Percentiles rank a stretch among this genome's conserved stretches.
Conservation (phyloP, 2,329 filamentous ascomycete genomes). For the Fusarium albidum region DNA sequence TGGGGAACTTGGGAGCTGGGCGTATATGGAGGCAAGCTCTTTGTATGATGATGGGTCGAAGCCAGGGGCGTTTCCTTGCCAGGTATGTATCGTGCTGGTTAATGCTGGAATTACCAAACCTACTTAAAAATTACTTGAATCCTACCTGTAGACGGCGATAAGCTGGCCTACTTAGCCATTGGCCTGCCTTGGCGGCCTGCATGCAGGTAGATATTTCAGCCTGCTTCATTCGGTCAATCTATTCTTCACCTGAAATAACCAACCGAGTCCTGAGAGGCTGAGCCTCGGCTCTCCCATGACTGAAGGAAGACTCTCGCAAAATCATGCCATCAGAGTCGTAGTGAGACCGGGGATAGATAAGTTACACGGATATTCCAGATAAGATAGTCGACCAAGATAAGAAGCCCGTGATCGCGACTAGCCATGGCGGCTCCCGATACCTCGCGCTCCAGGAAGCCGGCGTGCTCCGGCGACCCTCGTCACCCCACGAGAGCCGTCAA, state of each 20-base stretch:
- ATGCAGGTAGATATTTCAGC: neutral
- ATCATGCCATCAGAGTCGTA: conserved; percentile 30
- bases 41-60: neutral
- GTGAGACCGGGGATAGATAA: conserved; percentile 2
- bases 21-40: neutral
- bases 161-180: too few species aligned
- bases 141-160: too few species aligned
- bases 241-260: neutral
- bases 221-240: neutral
- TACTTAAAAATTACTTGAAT: too few species aligned
- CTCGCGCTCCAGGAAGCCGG: conserved; percentile 36
- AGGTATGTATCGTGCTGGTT: neutral
- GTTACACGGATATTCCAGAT: conserved; percentile 8
- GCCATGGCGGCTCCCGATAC: conserved; percentile 32
- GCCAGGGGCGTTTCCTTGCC: neutral
- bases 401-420: conserved; percentile 2
- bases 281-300: neutral
- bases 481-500: conserved; percentile 33
- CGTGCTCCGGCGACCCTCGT: conserved; percentile 40
- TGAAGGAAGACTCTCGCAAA: neutral
- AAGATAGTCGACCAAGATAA: conserved; percentile 30
- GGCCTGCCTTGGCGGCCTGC: too few species aligned
- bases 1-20: too few species aligned
- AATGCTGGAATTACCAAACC: neutral
- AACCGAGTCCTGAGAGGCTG: neutral